Evolutionary conservation across 345 rosid species (phyloP).

Genomic region (Anastatica hierochuntica): DNA sequence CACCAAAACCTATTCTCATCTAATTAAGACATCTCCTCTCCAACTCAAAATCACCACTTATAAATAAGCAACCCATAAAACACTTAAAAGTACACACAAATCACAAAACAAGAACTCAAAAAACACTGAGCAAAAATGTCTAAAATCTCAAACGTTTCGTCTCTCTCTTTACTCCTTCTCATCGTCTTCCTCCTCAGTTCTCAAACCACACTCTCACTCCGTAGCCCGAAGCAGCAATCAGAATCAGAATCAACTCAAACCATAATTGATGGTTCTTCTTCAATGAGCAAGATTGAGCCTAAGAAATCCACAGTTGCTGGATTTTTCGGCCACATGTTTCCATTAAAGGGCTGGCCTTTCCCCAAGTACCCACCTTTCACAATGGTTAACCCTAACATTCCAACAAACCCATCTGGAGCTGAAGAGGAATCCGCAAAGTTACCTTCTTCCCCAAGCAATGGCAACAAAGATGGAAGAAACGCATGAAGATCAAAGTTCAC

Average conservation of each 20-base stretch:
- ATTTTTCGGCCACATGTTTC: conserved; percentile 23
- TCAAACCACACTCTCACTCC: conserved; percentile 15
- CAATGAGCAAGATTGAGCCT: conserved; percentile 1
- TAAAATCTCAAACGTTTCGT: conserved; percentile 16
- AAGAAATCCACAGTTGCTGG: conserved; percentile 22
- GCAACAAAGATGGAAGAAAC: conserved; percentile 16
- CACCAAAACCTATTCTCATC: background rate
- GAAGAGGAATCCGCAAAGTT: conserved; percentile 16
- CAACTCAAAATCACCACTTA: background rate
- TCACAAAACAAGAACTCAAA: conserved; percentile 4
- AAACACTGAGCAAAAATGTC: conserved; percentile 16
- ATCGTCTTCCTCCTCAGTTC: conserved; percentile 8
- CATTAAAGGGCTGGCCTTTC: conserved; percentile 21
- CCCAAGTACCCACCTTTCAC: conserved; percentile 25
- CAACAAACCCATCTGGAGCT: conserved; percentile 15
- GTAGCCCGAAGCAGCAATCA: conserved; percentile 6
- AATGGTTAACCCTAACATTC: conserved; percentile 21
- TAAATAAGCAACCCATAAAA: background rate
- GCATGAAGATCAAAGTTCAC: conserved; percentile 8
- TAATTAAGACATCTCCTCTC: conserved; percentile 8
- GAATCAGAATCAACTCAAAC: background rate
- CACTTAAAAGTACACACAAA: background rate
- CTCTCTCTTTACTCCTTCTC: conserved; percentile 12
- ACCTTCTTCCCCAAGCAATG: conserved; percentile 22
- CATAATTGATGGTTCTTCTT: conserved; percentile 9